phyloP scores from a whole-genome alignment of 257 asterid species.

The Agastache rugosa region DNA sequence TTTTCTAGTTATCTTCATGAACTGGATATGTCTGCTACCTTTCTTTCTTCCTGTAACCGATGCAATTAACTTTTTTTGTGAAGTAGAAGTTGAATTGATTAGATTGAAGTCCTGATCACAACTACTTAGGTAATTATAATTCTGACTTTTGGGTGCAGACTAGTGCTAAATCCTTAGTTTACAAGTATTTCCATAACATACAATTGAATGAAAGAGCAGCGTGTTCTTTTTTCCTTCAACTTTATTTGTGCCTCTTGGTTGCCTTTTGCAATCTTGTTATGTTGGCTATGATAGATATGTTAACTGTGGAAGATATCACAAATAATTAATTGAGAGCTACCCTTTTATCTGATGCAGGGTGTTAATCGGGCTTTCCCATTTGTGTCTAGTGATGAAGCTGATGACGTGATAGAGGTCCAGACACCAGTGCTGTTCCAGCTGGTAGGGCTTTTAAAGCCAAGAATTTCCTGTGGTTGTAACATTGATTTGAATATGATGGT shows the following conservation, averaged over 20 bases:
- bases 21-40: conserved; percentile 9
- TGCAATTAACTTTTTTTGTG: background rate
- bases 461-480: conserved; percentile 19
- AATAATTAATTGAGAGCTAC: background rate
- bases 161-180: background rate
- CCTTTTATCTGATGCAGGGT: conserved; percentile 68
- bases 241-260: background rate
- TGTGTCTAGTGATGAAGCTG: conserved; percentile 83
- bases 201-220: conserved; percentile 8
- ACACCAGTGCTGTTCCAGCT: conserved; percentile 91
- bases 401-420: conserved; percentile 81
- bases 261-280: conserved; percentile 13
- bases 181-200: background rate
- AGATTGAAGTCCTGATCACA: background rate
- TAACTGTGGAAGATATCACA: background rate
- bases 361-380: conserved; percentile 95
- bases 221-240: background rate
- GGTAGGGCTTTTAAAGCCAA: conserved; percentile 49
- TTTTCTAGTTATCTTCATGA: conserved; percentile 19
- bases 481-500: conserved; percentile 18
- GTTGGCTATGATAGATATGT: background rate
- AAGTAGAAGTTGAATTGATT: background rate
- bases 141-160: background rate
- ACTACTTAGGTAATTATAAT: background rate
- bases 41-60: conserved; percentile 18